These are phyloP conservation scores for Fusarium keratoplasticum DNA, from an alignment of 2,329 filamentous ascomycete genomes.

Conservation along the genomic window DNA sequence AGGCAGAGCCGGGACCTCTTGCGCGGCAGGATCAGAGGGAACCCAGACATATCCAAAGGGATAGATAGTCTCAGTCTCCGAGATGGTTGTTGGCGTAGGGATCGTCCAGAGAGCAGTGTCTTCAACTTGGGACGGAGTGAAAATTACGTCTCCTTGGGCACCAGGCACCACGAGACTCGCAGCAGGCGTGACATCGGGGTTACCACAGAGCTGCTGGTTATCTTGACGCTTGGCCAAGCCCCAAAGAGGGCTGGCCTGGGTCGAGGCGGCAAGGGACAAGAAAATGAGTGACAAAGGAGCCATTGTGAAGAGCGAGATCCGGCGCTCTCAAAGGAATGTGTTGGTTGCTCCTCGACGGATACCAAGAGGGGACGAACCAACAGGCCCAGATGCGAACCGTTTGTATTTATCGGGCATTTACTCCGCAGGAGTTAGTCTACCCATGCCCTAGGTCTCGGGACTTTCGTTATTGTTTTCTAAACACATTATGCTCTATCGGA, in stretches of 20 bases:
- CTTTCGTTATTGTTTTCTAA: background rate
- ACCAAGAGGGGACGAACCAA: background rate
- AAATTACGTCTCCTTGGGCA: conserved; percentile 17
- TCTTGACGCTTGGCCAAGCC: conserved; percentile 1
- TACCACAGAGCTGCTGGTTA: conserved; percentile 5
- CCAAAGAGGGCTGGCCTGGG: conserved; percentile 10
- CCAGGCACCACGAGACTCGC: conserved; percentile 14
- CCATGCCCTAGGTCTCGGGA: background rate
- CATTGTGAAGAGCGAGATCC: conserved; percentile 6
- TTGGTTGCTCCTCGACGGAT: background rate
- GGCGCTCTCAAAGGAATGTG: background rate
- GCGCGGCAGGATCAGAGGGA: background rate
- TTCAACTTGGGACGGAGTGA: conserved; percentile 13
- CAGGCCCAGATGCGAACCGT: background rate
- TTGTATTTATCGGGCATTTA: background rate
- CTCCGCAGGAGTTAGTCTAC: background rate
- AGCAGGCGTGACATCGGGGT: conserved; percentile 3
- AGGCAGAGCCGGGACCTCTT: conserved; percentile 4
- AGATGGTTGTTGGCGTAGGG: conserved; percentile 2
- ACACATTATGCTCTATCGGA: background rate
- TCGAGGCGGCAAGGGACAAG: conserved; percentile 4
- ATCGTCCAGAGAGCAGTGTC: conserved; percentile 13
- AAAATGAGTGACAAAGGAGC: conserved; percentile 6
- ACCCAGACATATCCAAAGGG: conserved; percentile 22
- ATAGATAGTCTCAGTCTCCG: conserved; percentile 11